Evolutionary conservation across 1,139 yeast genomes (phyloP), one percentile per base, ranked within the genome.

Genomic region (Protomyces gravidus): DNA sequence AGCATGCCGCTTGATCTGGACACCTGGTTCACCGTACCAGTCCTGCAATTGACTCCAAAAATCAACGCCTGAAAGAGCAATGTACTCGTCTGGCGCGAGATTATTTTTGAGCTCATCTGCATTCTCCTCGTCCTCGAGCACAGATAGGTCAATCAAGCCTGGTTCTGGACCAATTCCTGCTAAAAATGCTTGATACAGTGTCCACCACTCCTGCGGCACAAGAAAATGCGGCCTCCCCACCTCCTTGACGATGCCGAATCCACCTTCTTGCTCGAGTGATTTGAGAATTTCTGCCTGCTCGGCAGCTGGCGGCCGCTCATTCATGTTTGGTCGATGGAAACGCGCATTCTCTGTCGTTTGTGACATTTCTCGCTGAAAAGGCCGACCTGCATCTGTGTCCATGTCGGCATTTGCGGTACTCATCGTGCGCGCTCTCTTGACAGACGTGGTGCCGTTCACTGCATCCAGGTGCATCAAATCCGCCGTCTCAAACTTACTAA

Each of bases 221-320:
- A 53, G 51, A 27, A 45, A 53, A 26, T 53, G 58, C 9, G 58
- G 58, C 2, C 33, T 45, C 13, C 50, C 58, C 27, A 51, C 47
- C 19, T 50, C 58, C 27, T 53, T 50, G n/a, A 51, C 58, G n/a
- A 53, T 45, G 11, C 13, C 19, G 7, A 36, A 17, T 4, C 21
- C 19, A 11, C 17, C 21, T n/a, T 36, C 42, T 17, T 11, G 19
- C 21, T 17, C 23, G 9, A 36, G 42, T 7, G 23, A 4, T 7
- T 17, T 13, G 23, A 36, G 9, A 1, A 23, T 15, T 5, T 5
- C 19, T 17, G 11, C 21, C 21, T 36, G 42, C 25, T 36, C 42
- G 3, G 9, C 23, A 13, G 25, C 42, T 9, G 42, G 11, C 21
- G 42, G 42, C 21, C 42, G 42, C 9, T 15, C 42, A 15, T 36